Conservation (phyloP, 352 stramenopile genomes). For the Phytophthora europaea region DNA sequence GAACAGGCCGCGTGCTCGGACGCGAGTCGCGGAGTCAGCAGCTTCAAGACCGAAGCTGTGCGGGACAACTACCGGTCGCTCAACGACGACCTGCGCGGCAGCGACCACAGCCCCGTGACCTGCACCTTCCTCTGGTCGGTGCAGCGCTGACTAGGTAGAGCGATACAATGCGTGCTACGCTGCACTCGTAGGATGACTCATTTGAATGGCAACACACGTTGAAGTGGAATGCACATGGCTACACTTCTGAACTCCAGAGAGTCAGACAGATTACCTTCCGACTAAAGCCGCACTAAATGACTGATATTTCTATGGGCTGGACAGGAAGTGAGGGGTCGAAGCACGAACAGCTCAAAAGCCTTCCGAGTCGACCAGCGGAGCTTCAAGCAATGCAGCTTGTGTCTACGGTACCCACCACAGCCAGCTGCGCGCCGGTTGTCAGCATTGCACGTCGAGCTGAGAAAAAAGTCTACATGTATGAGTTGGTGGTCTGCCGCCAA, state of each 20-base stretch:
- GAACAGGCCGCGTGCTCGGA: slow-evolving; percentile 50
- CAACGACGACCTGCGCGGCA: slow-evolving; percentile 67
- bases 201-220: slow-evolving; percentile 4
- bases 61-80: slow-evolving; percentile 73
- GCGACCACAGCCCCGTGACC: slow-evolving; percentile 73
- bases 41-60: slow-evolving; percentile 20
- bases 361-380: slow-evolving; percentile 4
- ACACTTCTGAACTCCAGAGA: slow-evolving; percentile 28
- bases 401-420: neutral
- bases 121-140: slow-evolving; percentile 66
- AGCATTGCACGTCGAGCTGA: slow-evolving; percentile 21
- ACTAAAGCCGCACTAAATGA: slow-evolving; percentile 11
- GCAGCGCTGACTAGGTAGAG: slow-evolving; percentile 10
- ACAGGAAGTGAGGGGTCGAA: neutral
- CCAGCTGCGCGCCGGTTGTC: slow-evolving; percentile 5
- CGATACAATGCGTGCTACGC: neutral
- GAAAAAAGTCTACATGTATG: slow-evolving; percentile 11
- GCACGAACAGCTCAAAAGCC: neutral
- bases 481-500: neutral
- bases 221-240: slow-evolving; percentile 23
- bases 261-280: slow-evolving; percentile 3
- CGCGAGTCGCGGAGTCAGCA: slow-evolving; percentile 21
- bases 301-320: neutral
- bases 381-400: neutral
- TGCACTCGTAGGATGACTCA: slow-evolving; percentile 8